Conservation (phyloP, 768 basidiomycete species). For the Collybiopsis confluens region DNA sequence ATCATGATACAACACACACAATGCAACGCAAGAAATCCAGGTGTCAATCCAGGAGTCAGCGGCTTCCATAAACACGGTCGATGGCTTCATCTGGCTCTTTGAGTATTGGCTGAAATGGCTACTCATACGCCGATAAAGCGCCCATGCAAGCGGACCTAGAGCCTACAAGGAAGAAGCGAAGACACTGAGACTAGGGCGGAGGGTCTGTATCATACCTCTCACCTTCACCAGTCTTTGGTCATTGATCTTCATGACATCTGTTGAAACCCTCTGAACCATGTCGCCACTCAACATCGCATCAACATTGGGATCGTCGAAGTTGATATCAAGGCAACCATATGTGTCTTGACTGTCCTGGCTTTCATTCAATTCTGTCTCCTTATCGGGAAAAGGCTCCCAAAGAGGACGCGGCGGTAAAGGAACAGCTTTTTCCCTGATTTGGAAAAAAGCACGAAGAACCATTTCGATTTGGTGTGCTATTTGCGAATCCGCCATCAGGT, state of each 20-base stretch:
- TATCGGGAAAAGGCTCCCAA: constrained; percentile 13
- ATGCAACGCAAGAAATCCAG: constrained; percentile 75
- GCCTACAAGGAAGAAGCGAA: not conserved
- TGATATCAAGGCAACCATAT: constrained; percentile 55
- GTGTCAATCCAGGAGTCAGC: constrained; percentile 61
- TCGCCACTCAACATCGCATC: constrained; percentile 39
- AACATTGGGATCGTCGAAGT: constrained; percentile 58
- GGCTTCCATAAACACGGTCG: constrained; percentile 19
- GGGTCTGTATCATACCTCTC: constrained; percentile 6
- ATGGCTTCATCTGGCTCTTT: constrained; percentile 14
- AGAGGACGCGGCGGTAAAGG: constrained; percentile 37
- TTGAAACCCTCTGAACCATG: not conserved
- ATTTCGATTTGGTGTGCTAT: constrained; percentile 53
- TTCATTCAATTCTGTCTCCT: constrained; percentile 21
- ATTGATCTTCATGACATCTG: constrained; percentile 26
- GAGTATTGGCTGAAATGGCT: constrained; percentile 18
- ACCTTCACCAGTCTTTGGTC: constrained; percentile 21
- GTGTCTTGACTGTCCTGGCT: constrained; percentile 79
- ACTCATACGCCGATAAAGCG: constrained; percentile 39
- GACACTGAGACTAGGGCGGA: constrained; percentile 3
- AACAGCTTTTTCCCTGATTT: constrained; percentile 45
- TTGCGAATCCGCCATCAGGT: constrained; percentile 31
- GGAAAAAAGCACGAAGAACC: constrained; percentile 58
- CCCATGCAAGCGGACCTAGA: constrained; percentile 26
- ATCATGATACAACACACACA: constrained; percentile 58